Conservation (phyloP, 805 yeast genomes). For the Ogataea pilisensis region DNA sequence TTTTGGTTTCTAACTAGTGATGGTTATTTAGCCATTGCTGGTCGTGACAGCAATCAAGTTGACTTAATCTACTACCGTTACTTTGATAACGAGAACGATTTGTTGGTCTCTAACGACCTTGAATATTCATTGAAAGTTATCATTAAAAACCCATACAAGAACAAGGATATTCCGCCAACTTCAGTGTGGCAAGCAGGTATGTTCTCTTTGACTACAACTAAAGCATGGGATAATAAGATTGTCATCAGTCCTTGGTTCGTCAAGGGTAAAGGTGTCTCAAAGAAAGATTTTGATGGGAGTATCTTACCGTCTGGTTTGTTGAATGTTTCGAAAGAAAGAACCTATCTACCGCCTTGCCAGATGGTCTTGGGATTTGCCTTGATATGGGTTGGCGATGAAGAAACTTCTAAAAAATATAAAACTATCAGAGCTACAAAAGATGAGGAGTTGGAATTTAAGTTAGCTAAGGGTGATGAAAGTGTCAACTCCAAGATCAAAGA, state of each 20-base stretch:
- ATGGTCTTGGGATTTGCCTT: conserved; percentile 88
- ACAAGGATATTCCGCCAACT: conserved; percentile 75
- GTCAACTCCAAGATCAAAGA: conserved; percentile 25
- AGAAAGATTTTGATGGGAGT: conserved; percentile 55
- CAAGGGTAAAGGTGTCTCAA: conserved; percentile 63
- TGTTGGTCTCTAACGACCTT: conserved; percentile 67
- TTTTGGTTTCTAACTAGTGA: conserved; percentile 93
- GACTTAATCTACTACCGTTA: conserved; percentile 79
- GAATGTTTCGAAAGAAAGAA: conserved; percentile 49
- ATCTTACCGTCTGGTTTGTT: conserved; percentile 62
- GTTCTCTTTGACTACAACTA: conserved; percentile 73
- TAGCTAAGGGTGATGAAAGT: conserved; percentile 27
- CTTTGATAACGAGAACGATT: conserved; percentile 64
- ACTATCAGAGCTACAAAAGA: conserved; percentile 22
- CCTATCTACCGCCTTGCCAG: conserved; percentile 70
- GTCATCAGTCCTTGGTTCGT: conserved; percentile 85
- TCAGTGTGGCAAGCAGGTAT: conserved; percentile 88
- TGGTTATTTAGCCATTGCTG: conserved; percentile 81
- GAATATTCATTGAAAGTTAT: conserved; percentile 74
- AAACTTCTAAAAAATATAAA: conserved; percentile 36
- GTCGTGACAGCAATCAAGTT: conserved; percentile 74
- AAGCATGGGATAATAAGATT: conserved; percentile 86
- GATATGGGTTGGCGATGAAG: conserved; percentile 65
- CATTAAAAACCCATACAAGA: conserved; percentile 71
- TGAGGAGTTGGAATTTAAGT: conserved; percentile 27